Evolutionary conservation across 306 rosid species (phyloP).

Genomic region (Fagus sylvatica): DNA sequence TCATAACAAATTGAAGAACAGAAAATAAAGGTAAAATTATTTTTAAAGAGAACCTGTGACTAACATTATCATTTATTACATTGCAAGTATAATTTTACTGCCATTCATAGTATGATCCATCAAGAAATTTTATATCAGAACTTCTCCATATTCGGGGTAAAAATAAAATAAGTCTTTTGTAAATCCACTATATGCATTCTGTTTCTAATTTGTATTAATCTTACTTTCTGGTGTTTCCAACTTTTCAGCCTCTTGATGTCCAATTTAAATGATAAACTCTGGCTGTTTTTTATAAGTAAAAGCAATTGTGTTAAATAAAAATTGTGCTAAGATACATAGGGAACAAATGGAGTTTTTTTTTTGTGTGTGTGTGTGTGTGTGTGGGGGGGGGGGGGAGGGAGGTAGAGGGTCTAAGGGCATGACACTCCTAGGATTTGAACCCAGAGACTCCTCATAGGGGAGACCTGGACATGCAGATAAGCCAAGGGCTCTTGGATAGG

Average conservation of each 20-base stretch:
- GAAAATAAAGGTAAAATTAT: not conserved
- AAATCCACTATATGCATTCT: not conserved
- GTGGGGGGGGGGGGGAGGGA: no score
- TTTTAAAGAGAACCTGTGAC: not conserved
- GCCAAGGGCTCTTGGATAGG: no score
- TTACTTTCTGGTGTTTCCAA: not conserved
- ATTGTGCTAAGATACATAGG: no score
- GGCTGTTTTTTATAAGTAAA: no score
- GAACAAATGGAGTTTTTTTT: no score
- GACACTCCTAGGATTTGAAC: no score
- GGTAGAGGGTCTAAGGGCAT: no score
- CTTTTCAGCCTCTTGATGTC: not conserved
- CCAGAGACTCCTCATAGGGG: no score
- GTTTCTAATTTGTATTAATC: not conserved
- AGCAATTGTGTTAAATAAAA: no score
- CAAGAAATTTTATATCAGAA: not conserved
- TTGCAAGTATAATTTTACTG: not conserved
- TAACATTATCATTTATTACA: not conserved
- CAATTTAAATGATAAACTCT: not conserved
- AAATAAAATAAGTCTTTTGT: not conserved
- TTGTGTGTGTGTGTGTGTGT: no score
- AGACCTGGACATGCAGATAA: no score
- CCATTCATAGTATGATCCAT: not conserved
- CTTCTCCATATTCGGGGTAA: not conserved
- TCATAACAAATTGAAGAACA: not conserved